Percentiles rank a stretch among this genome's conserved stretches.
Conservation (phyloP, 306 rosid species). For the Alnus glutinosa region DNA sequence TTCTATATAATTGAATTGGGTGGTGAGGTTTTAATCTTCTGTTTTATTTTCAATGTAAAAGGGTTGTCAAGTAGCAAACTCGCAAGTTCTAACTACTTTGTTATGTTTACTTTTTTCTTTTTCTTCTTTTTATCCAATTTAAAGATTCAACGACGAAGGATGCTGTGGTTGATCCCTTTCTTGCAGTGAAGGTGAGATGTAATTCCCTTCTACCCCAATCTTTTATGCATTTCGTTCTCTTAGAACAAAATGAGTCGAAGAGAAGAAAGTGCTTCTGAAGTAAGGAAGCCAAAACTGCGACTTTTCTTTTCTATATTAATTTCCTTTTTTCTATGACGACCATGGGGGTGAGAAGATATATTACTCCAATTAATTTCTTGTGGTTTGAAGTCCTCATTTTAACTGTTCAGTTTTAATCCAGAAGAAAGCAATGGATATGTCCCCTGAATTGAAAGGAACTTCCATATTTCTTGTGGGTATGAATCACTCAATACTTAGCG, state of each 20-base stretch:
- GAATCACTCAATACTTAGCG: slow-evolving; percentile 27
- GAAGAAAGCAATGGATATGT: slow-evolving; percentile 73
- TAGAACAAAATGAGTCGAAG: background rate
- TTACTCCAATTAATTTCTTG: background rate
- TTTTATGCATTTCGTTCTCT: background rate
- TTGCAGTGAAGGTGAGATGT: slow-evolving; percentile 63
- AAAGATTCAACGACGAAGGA: slow-evolving; percentile 40
- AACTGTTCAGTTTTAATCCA: slow-evolving; percentile 61
- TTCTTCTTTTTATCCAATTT: background rate
- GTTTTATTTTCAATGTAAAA: background rate
- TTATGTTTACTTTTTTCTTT: background rate
- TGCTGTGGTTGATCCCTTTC: slow-evolving; percentile 45
- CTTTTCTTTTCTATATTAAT: background rate
- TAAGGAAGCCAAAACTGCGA: background rate
- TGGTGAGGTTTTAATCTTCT: background rate
- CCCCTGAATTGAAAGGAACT: slow-evolving; percentile 77
- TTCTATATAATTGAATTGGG: background rate
- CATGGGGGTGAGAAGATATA: background rate
- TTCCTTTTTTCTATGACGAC: background rate
- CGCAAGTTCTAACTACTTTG: background rate
- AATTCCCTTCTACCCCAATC: slow-evolving; percentile 20
- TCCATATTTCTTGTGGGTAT: slow-evolving; percentile 88
- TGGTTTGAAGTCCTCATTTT: slow-evolving; percentile 50
- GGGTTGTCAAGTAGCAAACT: background rate
- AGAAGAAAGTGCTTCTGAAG: background rate